These are phyloP conservation scores for Neovahlkampfia damariscottae DNA, from an alignment of 78 protist genomes.

Conservation along the genomic window DNA sequence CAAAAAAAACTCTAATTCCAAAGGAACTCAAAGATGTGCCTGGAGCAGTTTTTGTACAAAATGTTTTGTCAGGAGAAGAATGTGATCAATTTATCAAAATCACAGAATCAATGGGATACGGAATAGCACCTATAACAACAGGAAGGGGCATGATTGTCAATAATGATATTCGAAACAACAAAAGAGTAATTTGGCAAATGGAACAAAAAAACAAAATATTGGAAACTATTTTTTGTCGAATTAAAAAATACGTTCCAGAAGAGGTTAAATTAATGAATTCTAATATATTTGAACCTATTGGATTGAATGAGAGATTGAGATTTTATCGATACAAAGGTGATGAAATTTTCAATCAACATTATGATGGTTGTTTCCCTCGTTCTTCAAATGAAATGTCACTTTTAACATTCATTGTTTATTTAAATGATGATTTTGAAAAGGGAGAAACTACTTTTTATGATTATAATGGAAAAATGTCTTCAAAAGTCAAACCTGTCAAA, in stretches of 20 bases:
- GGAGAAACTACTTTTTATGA: neutral
- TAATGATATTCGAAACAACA: no score
- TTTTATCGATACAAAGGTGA: neutral
- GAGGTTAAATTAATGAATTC: no score
- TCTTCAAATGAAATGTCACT: neutral
- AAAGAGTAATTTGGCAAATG: no score
- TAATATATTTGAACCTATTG: neutral
- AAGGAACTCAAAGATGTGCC: no score
- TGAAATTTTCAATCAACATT: neutral
- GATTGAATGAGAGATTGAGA: neutral
- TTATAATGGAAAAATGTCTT: neutral
- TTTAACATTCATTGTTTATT: neutral
- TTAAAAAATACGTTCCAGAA: no score
- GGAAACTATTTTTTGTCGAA: no score
- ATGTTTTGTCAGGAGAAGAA: neutral
- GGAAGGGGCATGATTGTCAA: no score
- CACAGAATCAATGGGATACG: neutral
- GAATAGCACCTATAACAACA: no score
- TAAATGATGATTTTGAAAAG: neutral
- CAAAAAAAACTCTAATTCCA: no score
- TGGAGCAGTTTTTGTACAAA: no score
- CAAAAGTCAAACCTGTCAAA: neutral
- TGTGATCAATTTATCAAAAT: neutral
- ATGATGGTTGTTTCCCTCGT: neutral
- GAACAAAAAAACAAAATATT: no score